Evolutionary conservation across 768 basidiomycete genomes (phyloP).

Genomic region (Sporobolomyces pararoseus): DNA sequence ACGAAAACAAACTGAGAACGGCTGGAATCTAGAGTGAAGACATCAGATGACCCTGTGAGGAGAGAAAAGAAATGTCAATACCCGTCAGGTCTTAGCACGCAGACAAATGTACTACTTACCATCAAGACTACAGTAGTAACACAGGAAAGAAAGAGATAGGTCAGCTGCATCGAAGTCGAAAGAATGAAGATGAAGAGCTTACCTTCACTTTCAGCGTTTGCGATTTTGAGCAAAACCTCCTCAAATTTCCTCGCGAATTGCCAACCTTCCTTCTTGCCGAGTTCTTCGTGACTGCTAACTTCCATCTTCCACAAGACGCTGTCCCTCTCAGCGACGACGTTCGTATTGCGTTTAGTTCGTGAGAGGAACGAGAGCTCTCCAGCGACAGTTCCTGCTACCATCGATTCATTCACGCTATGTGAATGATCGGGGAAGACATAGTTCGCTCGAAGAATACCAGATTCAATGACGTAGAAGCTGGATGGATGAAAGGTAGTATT

Average conservation of each 20-base stretch:
- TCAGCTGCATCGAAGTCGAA: too few species aligned
- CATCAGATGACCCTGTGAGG: slow-evolving; percentile 32
- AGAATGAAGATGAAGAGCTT: neutral
- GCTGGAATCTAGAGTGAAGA: neutral
- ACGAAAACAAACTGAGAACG: neutral
- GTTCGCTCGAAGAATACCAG: slow-evolving; percentile 75
- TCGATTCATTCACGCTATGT: slow-evolving; percentile 37
- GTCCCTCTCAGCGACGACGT: slow-evolving; percentile 72
- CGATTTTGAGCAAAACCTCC: slow-evolving; percentile 36
- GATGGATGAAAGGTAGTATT: too few species aligned
- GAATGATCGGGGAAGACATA: slow-evolving; percentile 69
- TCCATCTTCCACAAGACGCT: slow-evolving; percentile 79
- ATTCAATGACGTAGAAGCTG: slow-evolving; percentile 77
- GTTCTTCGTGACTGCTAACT: slow-evolving; percentile 56
- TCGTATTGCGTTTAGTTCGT: slow-evolving; percentile 74
- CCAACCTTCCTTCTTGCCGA: slow-evolving; percentile 52
- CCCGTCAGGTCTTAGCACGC: too few species aligned
- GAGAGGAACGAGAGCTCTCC: slow-evolving; percentile 86
- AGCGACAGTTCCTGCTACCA: slow-evolving; percentile 67
- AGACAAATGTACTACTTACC: neutral
- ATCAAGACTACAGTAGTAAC: neutral
- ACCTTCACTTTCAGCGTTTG: slow-evolving; percentile 37
- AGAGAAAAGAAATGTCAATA: neutral
- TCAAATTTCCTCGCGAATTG: slow-evolving; percentile 33
- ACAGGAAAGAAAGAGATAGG: too few species aligned